A percentile compares a stretch with the other conserved stretches of the same genome.
These are phyloP conservation scores for Gastrolobium bilobum DNA, from an alignment of 306 rosid genomes.

Conservation along the genomic window DNA sequence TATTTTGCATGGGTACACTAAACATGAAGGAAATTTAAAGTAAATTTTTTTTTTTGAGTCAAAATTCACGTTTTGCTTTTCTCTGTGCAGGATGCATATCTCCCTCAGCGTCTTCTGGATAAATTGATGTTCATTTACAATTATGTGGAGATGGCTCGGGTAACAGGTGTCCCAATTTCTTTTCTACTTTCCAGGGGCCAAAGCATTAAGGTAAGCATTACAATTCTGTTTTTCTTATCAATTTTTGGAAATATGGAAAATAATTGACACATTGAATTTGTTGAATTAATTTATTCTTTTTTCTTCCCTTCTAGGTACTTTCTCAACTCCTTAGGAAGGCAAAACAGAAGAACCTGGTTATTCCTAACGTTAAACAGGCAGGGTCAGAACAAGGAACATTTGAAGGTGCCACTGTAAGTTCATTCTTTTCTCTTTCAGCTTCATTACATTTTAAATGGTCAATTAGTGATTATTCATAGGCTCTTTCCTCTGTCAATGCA, in stretches of 20 bases:
- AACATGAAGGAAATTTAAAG: not conserved
- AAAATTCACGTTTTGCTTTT: constrained; percentile 35
- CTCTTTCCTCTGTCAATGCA: constrained; percentile 1
- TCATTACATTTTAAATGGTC: constrained; percentile 1
- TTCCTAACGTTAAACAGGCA: constrained; percentile 89
- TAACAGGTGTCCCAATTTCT: constrained; percentile 97
- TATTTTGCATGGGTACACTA: not conserved
- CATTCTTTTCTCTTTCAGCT: constrained; percentile 16
- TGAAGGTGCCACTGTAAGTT: constrained; percentile 99
- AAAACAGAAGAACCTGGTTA: constrained; percentile 84
- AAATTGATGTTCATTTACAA: constrained; percentile 95
- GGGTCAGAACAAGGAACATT: constrained; percentile 98
- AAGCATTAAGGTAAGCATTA: constrained; percentile 78
- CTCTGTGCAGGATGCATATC: constrained; percentile 90
- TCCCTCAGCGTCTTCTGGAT: constrained; percentile 96
- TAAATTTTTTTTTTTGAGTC: not conserved
- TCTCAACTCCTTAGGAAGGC: constrained; percentile 99
- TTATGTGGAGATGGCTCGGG: constrained; percentile 99
- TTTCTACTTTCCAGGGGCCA: constrained; percentile 98
- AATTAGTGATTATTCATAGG: not conserved
- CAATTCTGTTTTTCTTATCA: not conserved
- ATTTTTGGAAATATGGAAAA: constrained; percentile 16
- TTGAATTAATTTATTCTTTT: constrained; percentile 41
- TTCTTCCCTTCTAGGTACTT: constrained; percentile 71
- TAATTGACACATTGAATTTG: constrained; percentile 29